These are phyloP conservation scores for Didymella pomorum DNA, from an alignment of 2,329 filamentous ascomycete species.

Conservation along the genomic window DNA sequence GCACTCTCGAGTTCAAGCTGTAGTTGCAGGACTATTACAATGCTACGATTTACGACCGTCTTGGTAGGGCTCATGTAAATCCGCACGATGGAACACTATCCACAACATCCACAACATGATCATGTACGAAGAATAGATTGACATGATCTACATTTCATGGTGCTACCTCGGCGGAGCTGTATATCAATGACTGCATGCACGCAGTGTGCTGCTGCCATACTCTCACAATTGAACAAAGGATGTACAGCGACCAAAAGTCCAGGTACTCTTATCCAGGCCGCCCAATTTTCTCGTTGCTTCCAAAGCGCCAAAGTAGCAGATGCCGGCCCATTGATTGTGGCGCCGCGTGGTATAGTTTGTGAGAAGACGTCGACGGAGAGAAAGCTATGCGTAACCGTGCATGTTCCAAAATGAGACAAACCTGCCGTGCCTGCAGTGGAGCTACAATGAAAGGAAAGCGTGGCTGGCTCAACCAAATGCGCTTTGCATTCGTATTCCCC, in stretches of 20 bases:
- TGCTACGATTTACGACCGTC: background rate
- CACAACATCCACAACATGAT: background rate
- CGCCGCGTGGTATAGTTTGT: slow-evolving; percentile 25
- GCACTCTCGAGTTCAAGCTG: slow-evolving; percentile 78
- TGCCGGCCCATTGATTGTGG: slow-evolving; percentile 17
- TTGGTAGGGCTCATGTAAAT: too few relatives aligned
- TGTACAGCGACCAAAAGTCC: background rate
- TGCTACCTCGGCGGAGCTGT: background rate
- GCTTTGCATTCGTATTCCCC: slow-evolving; percentile 33
- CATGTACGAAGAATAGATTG: background rate
- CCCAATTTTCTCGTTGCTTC: slow-evolving; percentile 1
- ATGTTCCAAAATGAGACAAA: background rate
- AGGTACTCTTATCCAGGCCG: slow-evolving; percentile 9
- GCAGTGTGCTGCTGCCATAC: background rate
- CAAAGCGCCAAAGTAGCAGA: slow-evolving; percentile 21
- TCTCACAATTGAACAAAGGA: background rate
- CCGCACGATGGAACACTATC: background rate
- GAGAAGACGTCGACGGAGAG: background rate
- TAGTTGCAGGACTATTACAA: slow-evolving; percentile 44
- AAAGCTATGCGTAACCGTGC: slow-evolving; percentile 2
- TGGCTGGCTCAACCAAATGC: slow-evolving; percentile 27
- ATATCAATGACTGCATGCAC: background rate
- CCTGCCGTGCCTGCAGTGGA: background rate
- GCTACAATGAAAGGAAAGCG: background rate
- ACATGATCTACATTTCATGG: slow-evolving; percentile 9